Evolutionary conservation across 2,329 filamentous ascomycete species (phyloP).

Genomic region (Saccharata proteae): DNA sequence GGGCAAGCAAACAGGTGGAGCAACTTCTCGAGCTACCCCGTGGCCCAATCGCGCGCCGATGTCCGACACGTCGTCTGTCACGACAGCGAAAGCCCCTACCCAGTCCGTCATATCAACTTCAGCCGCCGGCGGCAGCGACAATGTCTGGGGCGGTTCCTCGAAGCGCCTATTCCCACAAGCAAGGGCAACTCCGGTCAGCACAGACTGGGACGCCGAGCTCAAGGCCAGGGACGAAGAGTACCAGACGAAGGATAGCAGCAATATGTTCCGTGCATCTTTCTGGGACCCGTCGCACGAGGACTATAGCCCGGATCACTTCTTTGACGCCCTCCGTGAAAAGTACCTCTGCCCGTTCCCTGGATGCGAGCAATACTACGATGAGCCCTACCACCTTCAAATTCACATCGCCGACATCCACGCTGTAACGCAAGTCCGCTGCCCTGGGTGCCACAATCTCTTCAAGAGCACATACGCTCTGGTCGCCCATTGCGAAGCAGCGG

Average conservation of each 20-base stretch:
- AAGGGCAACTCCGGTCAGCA: constrained; percentile 16
- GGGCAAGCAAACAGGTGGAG: too few species aligned
- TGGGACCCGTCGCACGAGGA: constrained; percentile 38
- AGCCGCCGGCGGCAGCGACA: too few species aligned
- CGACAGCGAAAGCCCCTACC: too few species aligned
- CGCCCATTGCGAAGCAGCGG: constrained; percentile 26
- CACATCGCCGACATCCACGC: constrained; percentile 28
- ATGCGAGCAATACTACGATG: constrained; percentile 34
- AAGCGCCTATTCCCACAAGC: constrained; percentile 25
- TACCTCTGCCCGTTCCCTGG: constrained; percentile 43
- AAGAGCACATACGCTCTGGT: constrained; percentile 24
- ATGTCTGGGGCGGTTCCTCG: not conserved
- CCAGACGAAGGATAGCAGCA: constrained; percentile 19
- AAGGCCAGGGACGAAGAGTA: constrained; percentile 16
- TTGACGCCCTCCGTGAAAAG: constrained; percentile 26
- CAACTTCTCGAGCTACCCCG: too few species aligned
- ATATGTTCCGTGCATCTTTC: constrained; percentile 28
- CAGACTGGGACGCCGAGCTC: constrained; percentile 19
- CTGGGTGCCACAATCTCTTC: constrained; percentile 29
- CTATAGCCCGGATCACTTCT: constrained; percentile 40
- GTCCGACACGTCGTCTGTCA: too few species aligned
- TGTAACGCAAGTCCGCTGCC: constrained; percentile 24
- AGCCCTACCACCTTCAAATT: constrained; percentile 16
- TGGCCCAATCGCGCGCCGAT: too few species aligned
- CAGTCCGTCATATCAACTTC: too few species aligned